phyloP scores from a whole-genome alignment of 495 filamentous ascomycete genomes.

The Amniculicola lignicola region DNA sequence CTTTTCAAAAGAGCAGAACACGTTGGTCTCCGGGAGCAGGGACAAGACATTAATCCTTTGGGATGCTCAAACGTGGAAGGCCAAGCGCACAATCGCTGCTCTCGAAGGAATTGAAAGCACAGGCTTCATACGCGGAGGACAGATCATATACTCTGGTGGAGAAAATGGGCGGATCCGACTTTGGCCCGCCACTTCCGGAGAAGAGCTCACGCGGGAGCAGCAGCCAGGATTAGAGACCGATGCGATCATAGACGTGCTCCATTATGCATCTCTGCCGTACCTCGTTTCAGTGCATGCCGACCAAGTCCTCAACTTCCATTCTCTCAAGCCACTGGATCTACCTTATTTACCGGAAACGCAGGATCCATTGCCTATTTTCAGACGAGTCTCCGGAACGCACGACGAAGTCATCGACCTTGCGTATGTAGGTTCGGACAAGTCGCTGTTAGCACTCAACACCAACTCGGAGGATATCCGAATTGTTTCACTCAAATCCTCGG shows the following conservation, averaged over 20 bases:
- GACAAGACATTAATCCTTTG: constrained; percentile 93
- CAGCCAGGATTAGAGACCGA: constrained; percentile 66
- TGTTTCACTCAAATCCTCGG: constrained; percentile 56
- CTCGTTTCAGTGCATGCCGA: constrained; percentile 84
- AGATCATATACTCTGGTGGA: constrained; percentile 77
- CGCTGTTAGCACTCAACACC: constrained; percentile 83
- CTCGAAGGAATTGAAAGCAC: constrained; percentile 81
- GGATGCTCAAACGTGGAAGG: constrained; percentile 81
- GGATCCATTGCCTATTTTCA: constrained; percentile 51
- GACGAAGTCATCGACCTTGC: constrained; percentile 94
- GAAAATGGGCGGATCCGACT: constrained; percentile 75
- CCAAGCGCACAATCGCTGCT: constrained; percentile 75
- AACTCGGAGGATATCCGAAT: constrained; percentile 92
- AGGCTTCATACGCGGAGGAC: constrained; percentile 69
- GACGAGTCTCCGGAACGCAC: constrained; percentile 89
- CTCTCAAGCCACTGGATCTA: constrained; percentile 40
- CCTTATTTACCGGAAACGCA: constrained; percentile 43
- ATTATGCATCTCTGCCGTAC: constrained; percentile 56
- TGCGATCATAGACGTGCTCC: constrained; percentile 68
- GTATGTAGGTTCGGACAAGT: constrained; percentile 74
- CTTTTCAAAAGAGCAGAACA: constrained; percentile 69
- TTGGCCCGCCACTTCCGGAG: constrained; percentile 72
- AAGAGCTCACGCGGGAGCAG: constrained; percentile 74
- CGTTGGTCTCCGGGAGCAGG: constrained; percentile 80
- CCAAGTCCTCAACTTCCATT: constrained; percentile 77